Percentiles rank a stretch among this genome's conserved stretches.
These are phyloP conservation scores for Hypoxylon intermedium DNA, from an alignment of 495 filamentous ascomycete species.

Conservation along the genomic window DNA sequence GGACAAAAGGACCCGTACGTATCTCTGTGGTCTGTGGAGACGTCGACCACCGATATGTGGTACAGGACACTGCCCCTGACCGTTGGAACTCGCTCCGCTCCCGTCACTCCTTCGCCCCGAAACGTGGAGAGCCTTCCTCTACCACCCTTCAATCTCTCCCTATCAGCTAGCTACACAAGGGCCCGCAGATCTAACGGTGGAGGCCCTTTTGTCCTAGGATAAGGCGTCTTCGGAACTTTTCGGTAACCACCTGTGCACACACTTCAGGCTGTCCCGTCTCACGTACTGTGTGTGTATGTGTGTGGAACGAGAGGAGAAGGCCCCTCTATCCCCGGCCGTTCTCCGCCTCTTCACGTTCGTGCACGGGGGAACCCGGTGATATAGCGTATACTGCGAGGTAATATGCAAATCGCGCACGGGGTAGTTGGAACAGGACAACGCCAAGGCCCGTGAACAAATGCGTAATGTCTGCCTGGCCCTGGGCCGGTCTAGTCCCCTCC, in stretches of 20 bases:
- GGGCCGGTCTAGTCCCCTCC: neutral
- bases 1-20: slow-evolving; percentile 9
- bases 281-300: neutral
- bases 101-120: slow-evolving; percentile 19
- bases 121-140: slow-evolving; percentile 13
- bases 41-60: slow-evolving; percentile 1
- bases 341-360: slow-evolving; percentile 4
- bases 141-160: neutral
- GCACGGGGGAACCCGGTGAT: neutral
- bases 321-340: neutral
- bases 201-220: neutral
- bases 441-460: neutral
- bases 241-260: slow-evolving; percentile 8
- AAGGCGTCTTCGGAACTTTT: slow-evolving; percentile 13
- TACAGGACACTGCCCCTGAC: slow-evolving; percentile 25
- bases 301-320: neutral
- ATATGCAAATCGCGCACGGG: slow-evolving; percentile 24
- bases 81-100: slow-evolving; percentile 24
- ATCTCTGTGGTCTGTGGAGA: slow-evolving; percentile 16
- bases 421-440: neutral
- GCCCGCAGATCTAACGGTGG: slow-evolving; percentile 8
- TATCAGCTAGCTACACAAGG: neutral
- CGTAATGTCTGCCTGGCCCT: slow-evolving; percentile 7
- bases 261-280: neutral
- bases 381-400: neutral